A percentile compares a stretch with the other conserved stretches of the same genome.
Conservation (phyloP, 208 protist genomes). For the Porcisia hertigi region DNA sequence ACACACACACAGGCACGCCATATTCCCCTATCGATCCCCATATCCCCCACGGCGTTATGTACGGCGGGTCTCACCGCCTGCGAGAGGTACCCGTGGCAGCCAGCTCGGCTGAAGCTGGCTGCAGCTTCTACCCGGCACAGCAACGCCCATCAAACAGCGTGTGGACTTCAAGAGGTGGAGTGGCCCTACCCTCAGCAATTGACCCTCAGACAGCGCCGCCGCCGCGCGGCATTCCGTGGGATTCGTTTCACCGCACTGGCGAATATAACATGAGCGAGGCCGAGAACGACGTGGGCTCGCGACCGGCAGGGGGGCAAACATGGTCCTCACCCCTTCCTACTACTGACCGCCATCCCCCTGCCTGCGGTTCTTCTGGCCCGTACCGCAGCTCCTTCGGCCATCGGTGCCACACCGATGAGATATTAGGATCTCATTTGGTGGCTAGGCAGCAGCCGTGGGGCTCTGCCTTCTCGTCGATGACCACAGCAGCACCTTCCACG, state of each 20-base stretch:
- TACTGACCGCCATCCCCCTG: not conserved
- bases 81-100: constrained; percentile 6
- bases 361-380: not conserved
- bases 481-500: not conserved
- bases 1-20: not conserved
- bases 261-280: not conserved
- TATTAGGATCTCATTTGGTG: not conserved
- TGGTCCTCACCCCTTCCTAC: not conserved
- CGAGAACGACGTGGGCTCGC: too few species aligned
- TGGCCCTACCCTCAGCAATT: not conserved
- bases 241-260: constrained; percentile 7
- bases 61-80: constrained; percentile 10
- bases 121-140: not conserved
- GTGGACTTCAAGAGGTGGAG: not conserved
- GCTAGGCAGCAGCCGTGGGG: not conserved
- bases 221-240: constrained; percentile 23
- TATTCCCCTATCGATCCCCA: not conserved
- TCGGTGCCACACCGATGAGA: constrained; percentile 26
- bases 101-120: not conserved
- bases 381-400: not conserved
- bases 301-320: too few species aligned
- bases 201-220: not conserved
- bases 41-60: not conserved
- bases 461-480: not conserved
- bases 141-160: not conserved